Percentiles rank a stretch among this genome's conserved stretches.
phyloP scores from a whole-genome alignment of 1,284 basidiomycete species.

The Pseudozyma tsukubaensis region DNA sequence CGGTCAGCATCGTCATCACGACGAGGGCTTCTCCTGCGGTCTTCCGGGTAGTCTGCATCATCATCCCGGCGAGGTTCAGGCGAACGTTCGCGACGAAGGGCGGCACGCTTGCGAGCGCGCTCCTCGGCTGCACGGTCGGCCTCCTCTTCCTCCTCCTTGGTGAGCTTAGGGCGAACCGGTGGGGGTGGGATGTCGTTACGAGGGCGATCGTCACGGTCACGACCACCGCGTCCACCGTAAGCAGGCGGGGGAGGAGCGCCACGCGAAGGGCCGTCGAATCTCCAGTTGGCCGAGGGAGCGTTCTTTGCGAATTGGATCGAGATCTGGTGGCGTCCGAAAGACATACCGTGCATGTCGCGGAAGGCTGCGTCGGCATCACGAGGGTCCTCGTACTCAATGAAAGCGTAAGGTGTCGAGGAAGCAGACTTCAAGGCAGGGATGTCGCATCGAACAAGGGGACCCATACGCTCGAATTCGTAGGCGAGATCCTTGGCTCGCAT shows the following conservation, averaged over 20 bases:
- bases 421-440: slow-evolving; percentile 59
- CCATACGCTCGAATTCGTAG: slow-evolving; percentile 63
- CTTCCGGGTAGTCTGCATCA: slow-evolving; percentile 43
- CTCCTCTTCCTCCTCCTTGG: slow-evolving; percentile 45
- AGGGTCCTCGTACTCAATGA: slow-evolving; percentile 63
- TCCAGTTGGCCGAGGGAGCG: slow-evolving; percentile 57
- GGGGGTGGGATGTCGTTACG: slow-evolving; percentile 27
- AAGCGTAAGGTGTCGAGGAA: slow-evolving; percentile 56
- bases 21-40: slow-evolving; percentile 25
- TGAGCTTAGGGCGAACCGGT: slow-evolving; percentile 25
- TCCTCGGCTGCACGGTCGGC: slow-evolving; percentile 52
- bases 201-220: slow-evolving; percentile 35
- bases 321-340: slow-evolving; percentile 54
- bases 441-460: slow-evolving; percentile 61
- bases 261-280: slow-evolving; percentile 55
- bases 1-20: slow-evolving; percentile 33
- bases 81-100: slow-evolving; percentile 40
- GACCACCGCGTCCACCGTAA: slow-evolving; percentile 36
- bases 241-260: slow-evolving; percentile 43
- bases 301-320: slow-evolving; percentile 63
- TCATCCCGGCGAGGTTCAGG: slow-evolving; percentile 38
- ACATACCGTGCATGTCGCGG: slow-evolving; percentile 62
- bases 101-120: slow-evolving; percentile 45
- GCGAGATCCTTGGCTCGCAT: slow-evolving; percentile 63
- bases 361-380: slow-evolving; percentile 61